Evolutionary conservation across 2,329 filamentous ascomycete species (phyloP).

Genomic region (Trichophyton rubrum): DNA sequence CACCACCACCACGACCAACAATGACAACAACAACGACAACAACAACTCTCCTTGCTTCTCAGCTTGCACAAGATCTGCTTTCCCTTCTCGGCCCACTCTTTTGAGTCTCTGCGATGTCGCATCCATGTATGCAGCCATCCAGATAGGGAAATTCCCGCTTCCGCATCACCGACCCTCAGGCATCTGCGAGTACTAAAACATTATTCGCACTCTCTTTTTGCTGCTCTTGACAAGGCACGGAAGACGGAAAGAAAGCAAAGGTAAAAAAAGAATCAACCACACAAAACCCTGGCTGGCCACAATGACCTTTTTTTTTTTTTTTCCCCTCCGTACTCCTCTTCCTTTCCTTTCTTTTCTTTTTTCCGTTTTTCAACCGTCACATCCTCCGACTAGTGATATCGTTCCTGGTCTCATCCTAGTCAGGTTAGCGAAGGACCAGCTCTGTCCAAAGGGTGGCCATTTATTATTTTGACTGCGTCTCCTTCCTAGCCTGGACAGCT

Average conservation of each 20-base stretch:
- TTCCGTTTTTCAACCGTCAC: not conserved
- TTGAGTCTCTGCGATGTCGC: not conserved
- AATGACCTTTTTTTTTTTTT: not conserved
- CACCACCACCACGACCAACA: not conserved
- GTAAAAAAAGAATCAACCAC: no score
- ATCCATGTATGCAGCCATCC: conserved; percentile 3
- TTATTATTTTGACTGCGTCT: not conserved
- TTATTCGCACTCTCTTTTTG: not conserved
- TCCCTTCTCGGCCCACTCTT: conserved; percentile 1
- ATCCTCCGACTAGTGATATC: no score
- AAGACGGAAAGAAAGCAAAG: not conserved
- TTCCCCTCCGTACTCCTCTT: no score
- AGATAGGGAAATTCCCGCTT: conserved; percentile 1
- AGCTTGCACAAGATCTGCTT: not conserved
- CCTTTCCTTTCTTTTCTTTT: not conserved
- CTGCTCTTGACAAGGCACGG: not conserved
- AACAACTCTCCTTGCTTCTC: not conserved
- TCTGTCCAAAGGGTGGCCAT: not conserved
- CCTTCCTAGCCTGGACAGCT: not conserved
- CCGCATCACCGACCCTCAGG: not conserved
- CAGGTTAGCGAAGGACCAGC: not conserved
- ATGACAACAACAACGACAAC: no score
- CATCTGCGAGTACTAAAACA: not conserved
- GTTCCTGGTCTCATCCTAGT: not conserved
- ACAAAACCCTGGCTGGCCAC: not conserved